Conservation (phyloP, 495 filamentous ascomycete genomes). For the Coniosporium apollinis region DNA sequence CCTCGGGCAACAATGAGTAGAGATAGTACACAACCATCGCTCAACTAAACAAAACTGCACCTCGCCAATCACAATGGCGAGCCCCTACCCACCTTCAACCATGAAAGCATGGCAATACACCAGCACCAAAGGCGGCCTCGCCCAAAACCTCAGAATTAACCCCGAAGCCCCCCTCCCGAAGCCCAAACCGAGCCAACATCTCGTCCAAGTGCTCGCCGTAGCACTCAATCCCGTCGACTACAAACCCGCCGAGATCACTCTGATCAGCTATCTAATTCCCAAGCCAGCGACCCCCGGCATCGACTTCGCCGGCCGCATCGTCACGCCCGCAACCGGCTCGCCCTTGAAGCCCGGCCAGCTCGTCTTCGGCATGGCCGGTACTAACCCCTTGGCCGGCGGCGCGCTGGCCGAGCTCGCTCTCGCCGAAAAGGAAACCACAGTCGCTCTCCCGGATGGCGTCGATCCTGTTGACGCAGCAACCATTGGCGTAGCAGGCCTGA, state of each 20-base stretch:
- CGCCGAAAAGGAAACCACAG: slow-evolving; percentile 13
- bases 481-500: slow-evolving; percentile 38
- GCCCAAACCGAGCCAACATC: slow-evolving; percentile 25
- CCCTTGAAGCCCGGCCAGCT: slow-evolving; percentile 32
- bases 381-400: slow-evolving; percentile 28
- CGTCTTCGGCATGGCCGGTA: slow-evolving; percentile 35
- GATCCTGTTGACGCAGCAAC: slow-evolving; percentile 31
- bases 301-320: slow-evolving; percentile 48
- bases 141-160: slow-evolving; percentile 38
- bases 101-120: slow-evolving; percentile 52
- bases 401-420: slow-evolving; percentile 37
- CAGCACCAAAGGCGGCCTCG: slow-evolving; percentile 30
- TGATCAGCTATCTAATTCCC: slow-evolving; percentile 26
- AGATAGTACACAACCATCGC: too few species aligned
- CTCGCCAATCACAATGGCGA: slow-evolving; percentile 1
- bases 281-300: slow-evolving; percentile 40
- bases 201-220: slow-evolving; percentile 38
- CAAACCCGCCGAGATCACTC: slow-evolving; percentile 42
- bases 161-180: slow-evolving; percentile 26
- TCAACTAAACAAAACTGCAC: too few species aligned
- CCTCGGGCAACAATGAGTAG: too few species aligned
- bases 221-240: slow-evolving; percentile 56
- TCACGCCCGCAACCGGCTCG: slow-evolving; percentile 21
- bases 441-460: slow-evolving; percentile 33
- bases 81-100: neutral